A percentile compares a stretch with the other conserved stretches of the same genome.
These are phyloP conservation scores for Chenopodium quinoa DNA, from an alignment of 148 eudicot species.

Conservation along the genomic window DNA sequence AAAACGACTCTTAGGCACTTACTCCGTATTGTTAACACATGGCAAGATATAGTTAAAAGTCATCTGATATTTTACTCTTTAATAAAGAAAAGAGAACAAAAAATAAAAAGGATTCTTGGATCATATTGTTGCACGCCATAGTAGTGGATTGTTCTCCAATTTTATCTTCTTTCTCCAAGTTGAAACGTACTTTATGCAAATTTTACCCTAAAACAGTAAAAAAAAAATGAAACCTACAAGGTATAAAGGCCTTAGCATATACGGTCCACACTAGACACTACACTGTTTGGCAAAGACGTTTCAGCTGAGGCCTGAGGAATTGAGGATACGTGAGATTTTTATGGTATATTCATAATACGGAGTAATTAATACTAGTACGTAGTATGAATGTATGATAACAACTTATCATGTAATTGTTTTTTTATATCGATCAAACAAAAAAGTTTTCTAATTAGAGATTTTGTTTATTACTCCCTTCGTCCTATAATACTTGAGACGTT, in stretches of 20 bases:
- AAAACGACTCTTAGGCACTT: not conserved
- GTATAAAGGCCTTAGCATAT: not conserved
- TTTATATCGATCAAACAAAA: too few species aligned
- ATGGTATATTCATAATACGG: not conserved
- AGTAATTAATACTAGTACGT: too few species aligned
- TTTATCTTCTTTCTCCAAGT: not conserved
- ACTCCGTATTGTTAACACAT: not conserved
- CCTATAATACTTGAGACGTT: too few species aligned
- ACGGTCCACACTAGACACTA: not conserved
- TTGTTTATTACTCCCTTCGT: too few species aligned
- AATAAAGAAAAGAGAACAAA: not conserved
- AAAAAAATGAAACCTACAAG: not conserved
- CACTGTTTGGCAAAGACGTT: not conserved
- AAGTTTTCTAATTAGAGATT: too few species aligned
- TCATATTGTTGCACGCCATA: not conserved
- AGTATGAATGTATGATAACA: too few species aligned
- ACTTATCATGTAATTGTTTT: too few species aligned
- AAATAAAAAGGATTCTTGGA: not conserved
- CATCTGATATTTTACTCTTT: not conserved
- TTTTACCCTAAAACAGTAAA: not conserved
- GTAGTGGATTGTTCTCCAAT: not conserved
- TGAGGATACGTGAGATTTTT: not conserved
- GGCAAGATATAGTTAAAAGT: not conserved
- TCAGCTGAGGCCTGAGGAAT: not conserved
- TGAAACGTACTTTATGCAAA: not conserved